These are phyloP conservation scores for Trifolium subterraneum DNA, from an alignment of 306 rosid species.

Conservation along the genomic window DNA sequence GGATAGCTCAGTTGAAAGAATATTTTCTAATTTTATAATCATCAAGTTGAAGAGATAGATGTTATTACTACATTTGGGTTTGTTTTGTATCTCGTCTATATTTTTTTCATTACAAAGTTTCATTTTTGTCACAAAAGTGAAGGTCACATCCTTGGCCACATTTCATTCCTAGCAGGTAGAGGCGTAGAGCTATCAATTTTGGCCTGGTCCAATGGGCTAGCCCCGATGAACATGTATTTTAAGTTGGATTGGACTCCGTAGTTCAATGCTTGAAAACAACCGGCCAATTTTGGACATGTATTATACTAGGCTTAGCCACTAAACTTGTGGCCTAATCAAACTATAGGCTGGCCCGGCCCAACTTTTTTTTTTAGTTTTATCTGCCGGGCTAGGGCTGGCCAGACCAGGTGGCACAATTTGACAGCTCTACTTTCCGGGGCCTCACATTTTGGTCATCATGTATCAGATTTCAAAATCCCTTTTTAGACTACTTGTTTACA, in stretches of 20 bases:
- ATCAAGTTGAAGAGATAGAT: neutral
- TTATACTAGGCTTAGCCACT: too few species aligned
- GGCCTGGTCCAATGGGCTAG: too few species aligned
- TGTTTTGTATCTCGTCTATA: neutral
- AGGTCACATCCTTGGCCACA: neutral
- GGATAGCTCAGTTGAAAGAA: constrained; percentile 37
- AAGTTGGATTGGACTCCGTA: too few species aligned
- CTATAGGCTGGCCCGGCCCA: neutral
- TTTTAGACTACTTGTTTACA: neutral
- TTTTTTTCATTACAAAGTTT: too few species aligned
- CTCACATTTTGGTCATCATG: neutral
- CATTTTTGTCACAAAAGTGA: too few species aligned
- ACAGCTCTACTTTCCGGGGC: neutral
- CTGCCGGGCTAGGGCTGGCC: neutral
- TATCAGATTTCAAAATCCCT: neutral
- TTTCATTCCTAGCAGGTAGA: neutral
- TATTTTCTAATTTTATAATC: neutral
- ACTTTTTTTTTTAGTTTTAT: too few species aligned
- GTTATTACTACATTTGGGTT: neutral
- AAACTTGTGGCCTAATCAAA: neutral
- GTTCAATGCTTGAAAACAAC: too few species aligned
- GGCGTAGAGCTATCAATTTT: too few species aligned
- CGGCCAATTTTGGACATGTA: too few species aligned
- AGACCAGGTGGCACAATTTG: neutral
- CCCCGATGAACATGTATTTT: too few species aligned